Conservation (phyloP, 139 green algal species). For the Closterium sp. region DNA sequence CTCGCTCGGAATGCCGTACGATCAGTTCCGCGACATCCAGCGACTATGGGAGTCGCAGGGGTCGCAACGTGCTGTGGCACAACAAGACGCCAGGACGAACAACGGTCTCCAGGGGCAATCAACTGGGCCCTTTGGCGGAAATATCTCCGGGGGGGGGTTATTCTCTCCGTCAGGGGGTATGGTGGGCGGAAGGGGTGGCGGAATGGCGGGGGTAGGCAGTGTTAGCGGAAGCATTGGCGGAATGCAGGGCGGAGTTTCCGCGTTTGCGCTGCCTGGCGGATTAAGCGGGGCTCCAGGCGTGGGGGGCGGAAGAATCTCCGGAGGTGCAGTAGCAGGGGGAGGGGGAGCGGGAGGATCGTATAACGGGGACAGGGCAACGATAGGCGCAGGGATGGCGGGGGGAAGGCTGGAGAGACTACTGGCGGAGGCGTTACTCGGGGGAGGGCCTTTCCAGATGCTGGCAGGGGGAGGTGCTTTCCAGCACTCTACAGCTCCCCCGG, state of each 20-base stretch:
- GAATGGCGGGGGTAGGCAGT: not conserved
- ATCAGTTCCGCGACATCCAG: not conserved
- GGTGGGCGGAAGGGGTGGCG: not conserved
- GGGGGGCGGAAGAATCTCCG: not conserved
- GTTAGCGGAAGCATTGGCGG: not conserved
- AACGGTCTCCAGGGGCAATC: not conserved
- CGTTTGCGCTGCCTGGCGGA: conserved; percentile 83
- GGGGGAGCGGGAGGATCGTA: not conserved
- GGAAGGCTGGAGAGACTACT: not conserved
- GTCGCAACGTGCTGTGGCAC: not conserved
- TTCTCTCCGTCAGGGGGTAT: not conserved
- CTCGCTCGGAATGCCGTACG: not conserved
- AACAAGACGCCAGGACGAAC: not conserved
- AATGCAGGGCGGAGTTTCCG: not conserved
- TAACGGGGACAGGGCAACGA: not conserved
- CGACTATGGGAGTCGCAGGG: not conserved
- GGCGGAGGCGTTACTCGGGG: not conserved
- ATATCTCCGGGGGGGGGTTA: not conserved
- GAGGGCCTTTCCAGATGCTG: not conserved
- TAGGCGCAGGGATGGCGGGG: not conserved
- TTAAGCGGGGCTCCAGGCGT: not conserved
- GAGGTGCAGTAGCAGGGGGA: not conserved
- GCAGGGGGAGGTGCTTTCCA: too few species aligned
- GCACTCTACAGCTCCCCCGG: not conserved
- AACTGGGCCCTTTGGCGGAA: not conserved